Evolutionary conservation across 495 filamentous ascomycete genomes (phyloP), one percentile per base, ranked within the genome.

Genomic region (Thermothielavioides terrestris): DNA sequence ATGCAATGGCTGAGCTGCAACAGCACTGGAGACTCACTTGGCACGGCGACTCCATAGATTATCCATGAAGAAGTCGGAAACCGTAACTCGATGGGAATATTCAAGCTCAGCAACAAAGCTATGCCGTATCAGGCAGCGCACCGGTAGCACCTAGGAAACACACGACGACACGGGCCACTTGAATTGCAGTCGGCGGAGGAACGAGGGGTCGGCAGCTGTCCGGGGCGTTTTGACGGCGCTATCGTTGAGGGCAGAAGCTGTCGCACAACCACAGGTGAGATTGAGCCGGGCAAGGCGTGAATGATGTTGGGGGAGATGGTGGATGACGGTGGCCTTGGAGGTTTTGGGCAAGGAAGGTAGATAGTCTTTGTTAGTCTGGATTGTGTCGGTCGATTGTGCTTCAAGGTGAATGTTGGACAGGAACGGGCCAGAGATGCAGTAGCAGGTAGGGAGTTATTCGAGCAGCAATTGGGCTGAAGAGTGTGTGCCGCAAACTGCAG

Each of bases 1-100:
- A 45, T 17, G 42, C 25, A 10, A 20, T 22, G 30, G 30, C 12
- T 14, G 10, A 15, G 28, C 4, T 30, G 38, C 15, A 10, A 23
- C n/a, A n/a, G n/a, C n/a, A n/a, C n/a, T n/a, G n/a, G n/a, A 38
- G 46, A 72, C 85, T 72, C 79, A 94, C 88, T 90, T 94, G 64
- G 86, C 81, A 68, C 89, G 86, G 66, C 89, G 85, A 76, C 83
- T 88, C 89, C 89, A 95, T 79, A 94, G 52, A 53, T 68, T 67
- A 57, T 68, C 67, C 67, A 70, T 70, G 58, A 61, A 68, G 63
- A 59, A 53, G 55, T 62, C 52, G 57, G 52, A 44, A 56, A 56
- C 55, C 46, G 56, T 43, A 53, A 57, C 57, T 62, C 61, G 54
- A 46, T 28, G 44, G 52, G 54, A 47, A 46, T 20, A n/a, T n/a